These are phyloP conservation scores for Triticum dicoccoides DNA, from an alignment of 176 grass and related monocot genomes.

Conservation along the genomic window DNA sequence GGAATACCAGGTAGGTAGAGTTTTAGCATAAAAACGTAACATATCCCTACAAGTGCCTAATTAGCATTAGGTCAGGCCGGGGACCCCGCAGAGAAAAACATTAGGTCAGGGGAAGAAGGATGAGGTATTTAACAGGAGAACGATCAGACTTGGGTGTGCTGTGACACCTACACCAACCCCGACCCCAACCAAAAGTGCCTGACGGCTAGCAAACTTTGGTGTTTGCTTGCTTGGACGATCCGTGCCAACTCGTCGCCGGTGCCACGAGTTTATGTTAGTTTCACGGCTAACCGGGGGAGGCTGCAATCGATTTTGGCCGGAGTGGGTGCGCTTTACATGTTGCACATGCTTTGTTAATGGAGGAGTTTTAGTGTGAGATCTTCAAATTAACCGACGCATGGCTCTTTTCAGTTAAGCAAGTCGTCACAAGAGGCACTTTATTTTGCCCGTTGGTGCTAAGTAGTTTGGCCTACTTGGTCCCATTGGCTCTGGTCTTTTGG, in stretches of 20 bases:
- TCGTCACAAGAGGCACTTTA: too few relatives aligned
- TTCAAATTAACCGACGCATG: too few relatives aligned
- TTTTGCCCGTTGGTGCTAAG: too few relatives aligned
- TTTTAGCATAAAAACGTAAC: not conserved
- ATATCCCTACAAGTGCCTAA: not conserved
- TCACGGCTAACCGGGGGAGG: conserved; percentile 3
- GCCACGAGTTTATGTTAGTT: not conserved
- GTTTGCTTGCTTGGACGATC: not conserved
- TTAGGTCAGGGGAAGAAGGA: not conserved
- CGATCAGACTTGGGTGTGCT: not conserved
- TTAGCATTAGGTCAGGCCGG: not conserved
- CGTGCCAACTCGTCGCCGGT: not conserved
- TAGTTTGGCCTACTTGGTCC: not conserved
- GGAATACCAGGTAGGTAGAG: not conserved
- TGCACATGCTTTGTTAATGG: not conserved
- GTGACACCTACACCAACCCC: not conserved
- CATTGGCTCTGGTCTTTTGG: not conserved
- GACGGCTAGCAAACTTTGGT: not conserved
- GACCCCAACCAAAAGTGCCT: not conserved
- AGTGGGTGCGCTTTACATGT: too few relatives aligned
- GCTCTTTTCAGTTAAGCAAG: too few relatives aligned
- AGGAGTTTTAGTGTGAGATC: not conserved
- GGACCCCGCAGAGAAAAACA: not conserved
- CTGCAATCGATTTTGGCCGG: not conserved
- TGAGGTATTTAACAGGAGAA: conserved; percentile 2